Base-by-base conservation (phyloP, 169 alveolate genomes). In the Cryptosporidium sp. region DNA sequence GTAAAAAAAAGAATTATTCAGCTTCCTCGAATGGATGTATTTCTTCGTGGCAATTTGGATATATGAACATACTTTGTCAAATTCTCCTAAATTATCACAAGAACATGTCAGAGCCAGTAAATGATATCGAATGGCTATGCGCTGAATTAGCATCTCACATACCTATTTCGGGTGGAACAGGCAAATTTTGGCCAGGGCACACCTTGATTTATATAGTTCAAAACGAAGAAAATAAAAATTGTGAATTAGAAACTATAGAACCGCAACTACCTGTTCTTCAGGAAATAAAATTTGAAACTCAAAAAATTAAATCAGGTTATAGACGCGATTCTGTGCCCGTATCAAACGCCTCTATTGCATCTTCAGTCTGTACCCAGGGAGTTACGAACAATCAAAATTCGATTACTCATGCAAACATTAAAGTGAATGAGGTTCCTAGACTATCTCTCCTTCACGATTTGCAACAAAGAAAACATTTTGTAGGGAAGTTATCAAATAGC, bases 121-220 rank as follows among this genome's bases (percentile, higher is more conserved):
- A 56, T 73, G 33, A 53, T 73, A 23, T 80, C 1, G 62, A 80
- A 21, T 80, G 89, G 75, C 35, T 80, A 3, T 80, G 89, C 35
- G 29, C 73, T 2, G 89, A 80, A 31, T 29, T 80, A 26, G 37
- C 75, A n/a, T 62, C 89, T 16, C 37, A 65, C 39, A 29, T 80
- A 60, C 89, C 89, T 35, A 48, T 62, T 42, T 80, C 89, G 7
- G 89, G 56, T 16, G 75, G 89, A 23, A 45, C 89, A 5, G 89
- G 89, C 2, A 61, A 70, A 26, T 80, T 80, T 65, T 80, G 89
- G 89, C 89, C 89, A 23, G 89, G 89, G 2, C 70, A 62, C 67
- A 53, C 68, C 18, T 62, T 56, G 3, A 67, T 80, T 42, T 62
- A 44, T 37, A 42, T 80, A 6, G 70, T 80, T 39, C 89, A 80